Base-by-base conservation (phyloP, 2,329 filamentous ascomycete species). In the Epichloe hybrida region DNA sequence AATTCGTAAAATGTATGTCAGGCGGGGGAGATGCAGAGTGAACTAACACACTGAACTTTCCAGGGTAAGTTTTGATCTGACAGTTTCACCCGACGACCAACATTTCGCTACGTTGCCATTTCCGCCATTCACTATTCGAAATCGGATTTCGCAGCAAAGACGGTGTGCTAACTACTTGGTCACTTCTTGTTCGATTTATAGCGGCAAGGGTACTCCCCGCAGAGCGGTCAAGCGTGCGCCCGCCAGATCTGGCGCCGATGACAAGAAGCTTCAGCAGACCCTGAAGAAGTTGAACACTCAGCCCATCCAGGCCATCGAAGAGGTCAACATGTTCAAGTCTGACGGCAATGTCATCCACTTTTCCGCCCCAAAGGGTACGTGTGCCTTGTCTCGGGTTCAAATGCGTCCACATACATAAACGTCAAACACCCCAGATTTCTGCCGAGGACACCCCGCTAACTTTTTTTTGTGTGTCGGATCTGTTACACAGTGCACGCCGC, bases 301-400 rank as follows among this genome's bases (percentile, higher is more conserved):
- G 82, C 93, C 93, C 66, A 97, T 98, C 74, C 90, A 95, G 79
- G 88, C 87, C 60, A 98, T 98, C 65, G 93, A 98, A 83, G 93
- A 98, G 80, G 93, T 98, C 72, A 98, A 98, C 85, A 98, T 98
- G 93, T 98, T 98, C 85, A 98, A 98, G 86, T 86, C 87, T 69
- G 93, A 98, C 70, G 93, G 93, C 72, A 98, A 98, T 73, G 93
- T 98, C 72, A 97, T 98, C 68, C 93, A 98, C 82, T 98, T 98
- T 71, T 86, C 88, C 64, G 88, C 88, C 66, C 93, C 93, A 63
- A 96, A 96, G 80, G 93, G 93, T 97, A 75, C 67, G 81, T 76
- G 81, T 76, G 34, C 34, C 34, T 11, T 11, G 23, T 12, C 27
- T 41, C 17, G 45, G 15, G 15, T 27, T 2, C n/a, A 21, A 43